Evolutionary conservation across 2,329 filamentous ascomycete species (phyloP), one percentile per base, ranked within the genome.

Genomic region (Paecilomyces niveus): DNA sequence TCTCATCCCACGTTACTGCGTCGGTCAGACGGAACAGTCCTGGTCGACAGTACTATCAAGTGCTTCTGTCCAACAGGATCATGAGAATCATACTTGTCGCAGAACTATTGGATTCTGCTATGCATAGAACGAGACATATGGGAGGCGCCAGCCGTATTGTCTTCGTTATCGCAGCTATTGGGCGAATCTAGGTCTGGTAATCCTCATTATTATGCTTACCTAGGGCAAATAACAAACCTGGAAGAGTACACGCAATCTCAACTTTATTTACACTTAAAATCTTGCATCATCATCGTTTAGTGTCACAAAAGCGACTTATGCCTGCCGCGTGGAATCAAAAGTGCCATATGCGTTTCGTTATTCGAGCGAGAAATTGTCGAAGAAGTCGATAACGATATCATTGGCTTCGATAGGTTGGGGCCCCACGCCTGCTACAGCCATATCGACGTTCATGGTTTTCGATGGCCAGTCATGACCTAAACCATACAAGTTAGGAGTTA

Each of bases 401-500:
- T 74, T 79, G 1, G 77, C 78, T 49, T 77, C 65, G 21, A 81
- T 75, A 45, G 76, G 71, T 4, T 76, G 74, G 1, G 78, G 77
- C 0, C 67, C 67, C 57, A 78, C 71, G 0, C 69, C 72, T 2
- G 73, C 73, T 0, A 74, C 70, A 15, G 76, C 62, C 63, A 79
- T 76, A 6, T 76, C 77, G 57, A 79, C 72, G 63, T 80, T 80
- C 53, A 72, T 70, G 53, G 76, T 72, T 3, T 74, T 78, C 22
- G 77, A 78, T 4, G 78, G 73, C 78, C 79, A 81, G 57, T 70
- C 72, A 60, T 81, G 78, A 15, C 76, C 70, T 74, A 29, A 15
- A 13, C 10, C 11, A 53, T 22, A 51, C 51, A 15, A 56, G 53
- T 9, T 52, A 55, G 50, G 10, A 11, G 35, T 29, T 1, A 26